Evolutionary conservation across 2,329 filamentous ascomycete genomes (phyloP), one percentile per base, ranked within the genome.

Genomic region (Trichoderma koningiopsis): DNA sequence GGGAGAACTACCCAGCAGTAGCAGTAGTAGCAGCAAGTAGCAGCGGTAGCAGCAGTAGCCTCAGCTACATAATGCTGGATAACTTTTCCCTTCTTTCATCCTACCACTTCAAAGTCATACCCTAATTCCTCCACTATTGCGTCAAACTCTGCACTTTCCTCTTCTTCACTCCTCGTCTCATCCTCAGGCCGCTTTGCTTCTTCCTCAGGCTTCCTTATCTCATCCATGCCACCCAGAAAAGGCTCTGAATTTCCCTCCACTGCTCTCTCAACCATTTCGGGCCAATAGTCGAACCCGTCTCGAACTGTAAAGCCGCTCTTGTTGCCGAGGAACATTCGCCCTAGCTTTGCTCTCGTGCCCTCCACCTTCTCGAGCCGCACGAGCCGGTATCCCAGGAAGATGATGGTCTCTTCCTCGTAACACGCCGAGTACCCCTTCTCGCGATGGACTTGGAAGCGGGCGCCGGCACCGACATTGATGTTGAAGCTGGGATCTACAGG

Each of bases 251-350:
- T 71, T 3, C 75, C 74, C 60, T 72, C 70, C 3, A 74, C 72
- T 7, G 75, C 74, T 59, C 71, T 68, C 60, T 76, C 75, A 22
- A 72, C 72, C 69, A 77, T 67, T 62, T 73, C 72, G 10, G 75
- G 75, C 73, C 73, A 74, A 64, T 76, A 74, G 64, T 77, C 75
- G 37, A 73, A 71, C 19, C 72, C 73, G 49, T 76, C 72, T 33
- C 73, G 71, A 33, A 76, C 70, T 10, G 75, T 70, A n/a, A 75
- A 71, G 14, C 75, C 75, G 52, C 73, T 68, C 67, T 74, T 81
- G 73, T 86, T 84, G 13, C 85, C 85, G 49, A 82, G 81, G 72
- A 87, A 86, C 3, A 78, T 73, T 19, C 80, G 67, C 2, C 75
- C 76, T 5, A 73, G 72, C 70, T 62, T 76, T 24, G 75, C 75